Percentiles rank a stretch among this genome's conserved stretches.
phyloP scores from a whole-genome alignment of 768 basidiomycete species.

The Psilocybe cyanescens region DNA sequence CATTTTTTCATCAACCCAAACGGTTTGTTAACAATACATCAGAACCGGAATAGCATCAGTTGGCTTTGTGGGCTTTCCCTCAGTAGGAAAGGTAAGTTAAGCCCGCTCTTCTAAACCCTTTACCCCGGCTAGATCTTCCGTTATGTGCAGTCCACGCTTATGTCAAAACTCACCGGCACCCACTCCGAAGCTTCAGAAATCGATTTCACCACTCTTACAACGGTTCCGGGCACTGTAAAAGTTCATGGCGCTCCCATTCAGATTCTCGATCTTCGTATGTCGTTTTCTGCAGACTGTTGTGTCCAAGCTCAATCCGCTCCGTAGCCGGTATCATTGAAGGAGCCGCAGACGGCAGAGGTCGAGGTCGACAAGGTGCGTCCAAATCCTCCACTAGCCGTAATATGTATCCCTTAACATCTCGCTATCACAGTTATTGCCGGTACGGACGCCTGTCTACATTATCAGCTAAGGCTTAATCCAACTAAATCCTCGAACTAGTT shows the following conservation, averaged over 20 bases:
- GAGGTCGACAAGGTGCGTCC: constrained; percentile 88
- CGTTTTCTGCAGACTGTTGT: not conserved
- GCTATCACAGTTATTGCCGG: constrained; percentile 69
- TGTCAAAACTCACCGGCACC: constrained; percentile 96
- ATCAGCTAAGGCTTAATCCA: constrained; percentile 8
- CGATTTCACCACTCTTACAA: constrained; percentile 95
- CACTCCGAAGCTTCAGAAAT: constrained; percentile 96
- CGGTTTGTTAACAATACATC: not conserved
- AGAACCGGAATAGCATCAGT: constrained; percentile 97
- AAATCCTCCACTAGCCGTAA: not conserved
- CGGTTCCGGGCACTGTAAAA: constrained; percentile 92
- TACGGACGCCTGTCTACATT: constrained; percentile 37
- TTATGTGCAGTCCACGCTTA: constrained; percentile 74
- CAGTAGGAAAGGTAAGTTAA: constrained; percentile 84
- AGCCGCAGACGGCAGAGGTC: constrained; percentile 93
- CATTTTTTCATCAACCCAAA: not conserved
- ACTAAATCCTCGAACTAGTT: constrained; percentile 50
- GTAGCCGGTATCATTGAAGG: constrained; percentile 97
- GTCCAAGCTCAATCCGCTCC: not conserved
- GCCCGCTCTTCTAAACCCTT: not conserved
- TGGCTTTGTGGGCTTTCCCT: constrained; percentile 90
- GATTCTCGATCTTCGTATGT: constrained; percentile 87
- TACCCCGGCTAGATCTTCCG: constrained; percentile 11
- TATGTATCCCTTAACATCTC: constrained; percentile 5
- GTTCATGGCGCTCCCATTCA: constrained; percentile 97